Base-by-base conservation (phyloP, 2,329 filamentous ascomycete species). In the Calonectria fujianensis region DNA sequence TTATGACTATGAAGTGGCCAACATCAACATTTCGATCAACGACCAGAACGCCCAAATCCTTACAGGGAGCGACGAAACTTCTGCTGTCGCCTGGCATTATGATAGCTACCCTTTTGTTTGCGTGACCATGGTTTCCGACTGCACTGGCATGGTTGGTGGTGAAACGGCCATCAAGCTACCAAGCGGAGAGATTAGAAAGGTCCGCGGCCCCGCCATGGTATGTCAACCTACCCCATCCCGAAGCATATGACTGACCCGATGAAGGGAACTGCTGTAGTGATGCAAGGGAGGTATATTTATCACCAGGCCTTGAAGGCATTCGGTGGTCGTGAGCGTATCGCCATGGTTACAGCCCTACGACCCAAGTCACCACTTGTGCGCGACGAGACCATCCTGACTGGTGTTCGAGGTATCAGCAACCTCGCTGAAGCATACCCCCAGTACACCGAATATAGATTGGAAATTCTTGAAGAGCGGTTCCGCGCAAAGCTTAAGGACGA, bases 51-150 rank as follows among this genome's bases (percentile, higher is more conserved):
- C 48, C 71, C 83, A 89, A 24, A 51, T 89, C 39, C 35, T 48
- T 32, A 77, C 20, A 39, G 64, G 13, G 87, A 90, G 63, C 6
- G 86, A 89, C 37, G 86, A 70, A 10, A 50, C 68, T 10, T 64
- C 31, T 14, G 57, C 24, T 48, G 88, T 93, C 37, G 90, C 88
- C 39, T 93, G 91, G 92, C 91, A 93, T 83, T 89, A 85, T 1
- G 92, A 93, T 82, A 91, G 89, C 79, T 93, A 92, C 80, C 91
- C 92, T 0, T 94, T 93, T 79, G 92, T 93, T 20, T 93, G 90
- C 75, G 91, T 93, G 14, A 87, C 88, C 4, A 94, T 93, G 91
- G 85, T 93, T 16, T 91, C 90, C 54, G 91, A 93, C 80, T 92
- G 90, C 75, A 88, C 87, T 0, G 85, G 86, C 52, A 93, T 93